Percentiles rank a stretch among this genome's conserved stretches.
These are phyloP conservation scores for Pythium scleroteichum DNA, from an alignment of 352 stramenopile species.

Conservation along the genomic window DNA sequence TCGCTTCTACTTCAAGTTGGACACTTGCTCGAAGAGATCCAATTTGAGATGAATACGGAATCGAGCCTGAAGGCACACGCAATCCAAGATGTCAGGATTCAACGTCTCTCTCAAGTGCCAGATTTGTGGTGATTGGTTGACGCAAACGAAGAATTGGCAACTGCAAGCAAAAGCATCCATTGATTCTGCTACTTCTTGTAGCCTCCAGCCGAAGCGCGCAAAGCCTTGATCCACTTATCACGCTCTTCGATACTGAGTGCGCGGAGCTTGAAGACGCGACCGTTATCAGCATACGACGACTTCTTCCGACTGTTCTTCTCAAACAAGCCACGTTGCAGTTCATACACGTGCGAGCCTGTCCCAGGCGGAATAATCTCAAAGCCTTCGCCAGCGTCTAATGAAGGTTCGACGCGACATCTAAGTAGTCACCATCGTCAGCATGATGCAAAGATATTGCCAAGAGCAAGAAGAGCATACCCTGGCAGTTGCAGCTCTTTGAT, in stretches of 20 bases:
- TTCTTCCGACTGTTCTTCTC: slow-evolving; percentile 81
- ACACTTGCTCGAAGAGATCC: slow-evolving; percentile 37
- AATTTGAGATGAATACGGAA: slow-evolving; percentile 40
- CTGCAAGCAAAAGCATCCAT: not conserved
- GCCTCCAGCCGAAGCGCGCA: slow-evolving; percentile 37
- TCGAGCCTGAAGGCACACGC: slow-evolving; percentile 43
- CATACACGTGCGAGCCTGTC: slow-evolving; percentile 69
- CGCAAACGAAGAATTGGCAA: too few species aligned
- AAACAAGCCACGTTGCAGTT: slow-evolving; percentile 74
- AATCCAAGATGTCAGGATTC: slow-evolving; percentile 35
- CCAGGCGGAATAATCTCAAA: slow-evolving; percentile 78
- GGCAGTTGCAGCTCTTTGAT: slow-evolving; percentile 83
- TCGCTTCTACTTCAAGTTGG: slow-evolving; percentile 40
- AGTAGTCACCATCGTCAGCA: not conserved
- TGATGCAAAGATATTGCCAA: not conserved
- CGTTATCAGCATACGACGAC: slow-evolving; percentile 67
- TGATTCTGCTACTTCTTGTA: slow-evolving; percentile 17
- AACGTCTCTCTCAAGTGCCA: slow-evolving; percentile 4
- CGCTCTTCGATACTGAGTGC: slow-evolving; percentile 82
- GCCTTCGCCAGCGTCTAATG: slow-evolving; percentile 74
- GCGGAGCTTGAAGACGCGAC: slow-evolving; percentile 82
- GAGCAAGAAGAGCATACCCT: slow-evolving; percentile 39
- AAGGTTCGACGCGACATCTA: slow-evolving; percentile 75
- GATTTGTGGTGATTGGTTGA: slow-evolving; percentile 23
- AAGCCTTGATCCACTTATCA: slow-evolving; percentile 77